Percentiles rank a stretch among this genome's conserved stretches.
These are phyloP conservation scores for Trichoderma erinaceum DNA, from an alignment of 495 filamentous ascomycete species.

Conservation along the genomic window DNA sequence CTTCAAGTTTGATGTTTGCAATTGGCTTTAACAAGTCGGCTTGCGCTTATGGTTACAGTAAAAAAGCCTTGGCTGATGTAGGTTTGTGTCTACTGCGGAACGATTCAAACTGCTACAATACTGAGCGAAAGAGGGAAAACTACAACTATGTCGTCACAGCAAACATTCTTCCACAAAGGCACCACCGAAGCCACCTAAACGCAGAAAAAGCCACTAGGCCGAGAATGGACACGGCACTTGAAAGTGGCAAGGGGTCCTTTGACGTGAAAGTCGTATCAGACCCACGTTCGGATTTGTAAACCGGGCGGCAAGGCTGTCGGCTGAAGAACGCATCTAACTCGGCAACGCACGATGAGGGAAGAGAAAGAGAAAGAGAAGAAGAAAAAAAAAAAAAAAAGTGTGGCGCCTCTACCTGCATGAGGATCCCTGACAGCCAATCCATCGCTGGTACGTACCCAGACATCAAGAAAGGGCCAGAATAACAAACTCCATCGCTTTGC, in stretches of 20 bases:
- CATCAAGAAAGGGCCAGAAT: too few species aligned
- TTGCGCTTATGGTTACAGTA: too few species aligned
- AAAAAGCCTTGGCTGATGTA: too few species aligned
- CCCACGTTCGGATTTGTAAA: background rate
- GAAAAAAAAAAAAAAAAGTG: background rate
- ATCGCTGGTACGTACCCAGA: too few species aligned
- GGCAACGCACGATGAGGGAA: background rate
- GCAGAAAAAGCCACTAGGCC: background rate
- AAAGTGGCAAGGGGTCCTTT: background rate
- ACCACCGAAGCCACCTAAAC: background rate
- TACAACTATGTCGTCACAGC: background rate
- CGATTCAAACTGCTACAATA: too few species aligned
- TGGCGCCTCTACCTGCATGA: background rate
- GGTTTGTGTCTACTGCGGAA: too few species aligned
- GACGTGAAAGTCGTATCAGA: background rate
- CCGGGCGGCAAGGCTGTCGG: constrained; percentile 3
- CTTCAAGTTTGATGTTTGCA: too few species aligned
- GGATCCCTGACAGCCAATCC: background rate
- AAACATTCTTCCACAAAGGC: background rate
- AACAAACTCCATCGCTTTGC: background rate
- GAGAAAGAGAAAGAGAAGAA: background rate
- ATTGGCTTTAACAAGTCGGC: too few species aligned
- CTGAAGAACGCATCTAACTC: background rate
- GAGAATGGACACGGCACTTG: constrained; percentile 1
- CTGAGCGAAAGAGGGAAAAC: too few species aligned